Evolutionary conservation across 139 green algal genomes (phyloP), one percentile per base, ranked within the genome.

Genomic region (Chlorella sp.): DNA sequence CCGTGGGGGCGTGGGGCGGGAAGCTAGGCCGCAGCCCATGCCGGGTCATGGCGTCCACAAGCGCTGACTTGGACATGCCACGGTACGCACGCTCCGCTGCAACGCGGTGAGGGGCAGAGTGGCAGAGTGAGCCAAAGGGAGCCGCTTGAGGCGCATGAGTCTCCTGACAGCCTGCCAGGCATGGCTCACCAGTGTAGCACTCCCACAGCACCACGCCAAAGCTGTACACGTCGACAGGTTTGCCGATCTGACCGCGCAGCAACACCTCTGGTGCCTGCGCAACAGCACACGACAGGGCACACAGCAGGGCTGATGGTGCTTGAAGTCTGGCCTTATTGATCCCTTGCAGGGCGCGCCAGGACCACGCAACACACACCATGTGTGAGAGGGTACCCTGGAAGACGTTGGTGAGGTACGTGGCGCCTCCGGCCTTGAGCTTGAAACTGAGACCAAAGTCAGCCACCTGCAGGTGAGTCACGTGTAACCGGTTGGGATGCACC

Each of bases 381-480:
- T 85, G 79, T 2, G 74, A 78, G 27, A 85, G 50, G 1, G 79
- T 85, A 34, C 79, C 79, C 74, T 85, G 79, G 71, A 74, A 81
- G 42, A 73, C 71, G 29, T 72, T 77, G 49, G 55, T 74, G 31
- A 86, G 49, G 77, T 88, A 77, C n/a, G 65, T 78, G 32, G 77
- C 50, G 67, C 34, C 29, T 29, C n/a, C n/a, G n/a, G 63, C 64
- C 49, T 80, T 71, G 36, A 88, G 72, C 32, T 69, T 63, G 26
- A 77, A 63, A 35, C 62, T 74, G 51, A 88, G 71, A 0, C 82
- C 82, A 60, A 88, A 88, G 69, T 88, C 82, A 27, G 78, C 74
- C 27, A 87, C 73, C 74, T 80, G 55, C 55, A 20, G 20, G 22
- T 31, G 24, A 27, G 17, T 55, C 10, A 10, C 17, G 42, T 17